These are phyloP conservation scores for Diaporthe vaccinii DNA, from an alignment of 2,329 filamentous ascomycete species.

Conservation along the genomic window DNA sequence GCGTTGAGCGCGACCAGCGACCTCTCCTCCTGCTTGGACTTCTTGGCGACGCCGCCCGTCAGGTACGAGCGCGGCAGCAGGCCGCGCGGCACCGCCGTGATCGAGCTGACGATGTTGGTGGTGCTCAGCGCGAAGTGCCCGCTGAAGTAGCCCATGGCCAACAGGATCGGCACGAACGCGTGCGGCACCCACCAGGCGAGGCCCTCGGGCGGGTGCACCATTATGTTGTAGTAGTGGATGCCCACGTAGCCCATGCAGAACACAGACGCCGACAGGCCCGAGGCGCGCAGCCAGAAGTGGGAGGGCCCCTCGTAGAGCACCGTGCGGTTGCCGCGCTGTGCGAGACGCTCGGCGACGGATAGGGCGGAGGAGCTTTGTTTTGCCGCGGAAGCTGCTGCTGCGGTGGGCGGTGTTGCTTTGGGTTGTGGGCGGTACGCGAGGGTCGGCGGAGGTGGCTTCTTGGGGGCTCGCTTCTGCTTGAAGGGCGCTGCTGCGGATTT, in stretches of 20 bases:
- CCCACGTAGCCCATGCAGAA: slow-evolving; percentile 66
- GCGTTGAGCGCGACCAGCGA: slow-evolving; percentile 34
- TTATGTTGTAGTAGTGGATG: slow-evolving; percentile 64
- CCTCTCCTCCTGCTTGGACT: slow-evolving; percentile 15
- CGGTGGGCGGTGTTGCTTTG: neutral
- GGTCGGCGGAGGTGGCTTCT: neutral
- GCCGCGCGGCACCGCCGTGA: slow-evolving; percentile 65
- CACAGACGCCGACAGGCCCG: slow-evolving; percentile 68
- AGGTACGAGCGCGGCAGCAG: slow-evolving; percentile 33
- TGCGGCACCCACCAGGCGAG: slow-evolving; percentile 69
- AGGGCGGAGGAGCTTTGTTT: slow-evolving; percentile 31
- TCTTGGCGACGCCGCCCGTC: slow-evolving; percentile 13
- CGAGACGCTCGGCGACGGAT: slow-evolving; percentile 67
- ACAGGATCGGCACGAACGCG: slow-evolving; percentile 69
- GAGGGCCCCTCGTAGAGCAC: slow-evolving; percentile 75
- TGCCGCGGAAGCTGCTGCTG: neutral
- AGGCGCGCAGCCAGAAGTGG: slow-evolving; percentile 73
- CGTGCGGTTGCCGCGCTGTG: slow-evolving; percentile 67
- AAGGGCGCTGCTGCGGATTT: neutral
- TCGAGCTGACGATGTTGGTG: slow-evolving; percentile 67
- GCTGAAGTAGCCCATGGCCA: slow-evolving; percentile 72
- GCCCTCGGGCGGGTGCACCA: slow-evolving; percentile 63
- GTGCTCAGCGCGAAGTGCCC: slow-evolving; percentile 71
- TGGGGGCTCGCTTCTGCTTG: slow-evolving; percentile 27
- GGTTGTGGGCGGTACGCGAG: slow-evolving; percentile 3